Conservation (phyloP, 306 rosid genomes). For the Dalbergia cochinchinensis region DNA sequence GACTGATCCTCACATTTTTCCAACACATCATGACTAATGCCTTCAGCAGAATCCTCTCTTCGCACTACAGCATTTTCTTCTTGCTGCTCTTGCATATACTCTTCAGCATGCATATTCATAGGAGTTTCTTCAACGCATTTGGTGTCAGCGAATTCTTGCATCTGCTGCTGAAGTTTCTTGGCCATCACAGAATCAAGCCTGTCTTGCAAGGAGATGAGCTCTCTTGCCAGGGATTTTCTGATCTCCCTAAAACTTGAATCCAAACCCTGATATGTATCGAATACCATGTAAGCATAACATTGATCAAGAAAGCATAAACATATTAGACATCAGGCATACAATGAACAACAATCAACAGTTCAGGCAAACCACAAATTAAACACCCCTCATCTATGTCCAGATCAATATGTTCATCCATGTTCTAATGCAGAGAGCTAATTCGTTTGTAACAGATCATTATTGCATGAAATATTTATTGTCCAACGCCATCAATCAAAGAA, state of each 20-base stretch:
- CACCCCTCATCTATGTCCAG: not conserved
- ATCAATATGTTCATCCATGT: not conserved
- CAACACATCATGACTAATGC: not conserved
- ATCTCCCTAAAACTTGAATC: conserved; percentile 70
- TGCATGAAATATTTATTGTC: not conserved
- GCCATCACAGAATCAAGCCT: conserved; percentile 63
- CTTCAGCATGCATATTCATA: not conserved
- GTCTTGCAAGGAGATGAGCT: conserved; percentile 76
- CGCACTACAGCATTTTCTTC: conserved; percentile 12
- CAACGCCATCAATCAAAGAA: not conserved
- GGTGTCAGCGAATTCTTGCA: not conserved
- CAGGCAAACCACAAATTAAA: conserved; percentile 3
- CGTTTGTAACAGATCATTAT: not conserved
- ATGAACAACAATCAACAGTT: not conserved
- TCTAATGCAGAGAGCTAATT: not conserved
- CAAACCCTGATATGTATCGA: conserved; percentile 62
- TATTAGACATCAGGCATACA: not conserved
- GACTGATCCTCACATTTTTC: conserved; percentile 2
- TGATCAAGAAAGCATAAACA: not conserved
- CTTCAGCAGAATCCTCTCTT: conserved; percentile 29
- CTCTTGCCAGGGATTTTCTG: conserved; percentile 86
- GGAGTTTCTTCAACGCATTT: conserved; percentile 35
- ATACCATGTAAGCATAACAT: not conserved
- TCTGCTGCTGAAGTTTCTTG: conserved; percentile 40
- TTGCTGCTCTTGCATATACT: conserved; percentile 33